Evolutionary conservation across 495 filamentous ascomycete genomes (phyloP).

Genomic region (Penicillium parvum): DNA sequence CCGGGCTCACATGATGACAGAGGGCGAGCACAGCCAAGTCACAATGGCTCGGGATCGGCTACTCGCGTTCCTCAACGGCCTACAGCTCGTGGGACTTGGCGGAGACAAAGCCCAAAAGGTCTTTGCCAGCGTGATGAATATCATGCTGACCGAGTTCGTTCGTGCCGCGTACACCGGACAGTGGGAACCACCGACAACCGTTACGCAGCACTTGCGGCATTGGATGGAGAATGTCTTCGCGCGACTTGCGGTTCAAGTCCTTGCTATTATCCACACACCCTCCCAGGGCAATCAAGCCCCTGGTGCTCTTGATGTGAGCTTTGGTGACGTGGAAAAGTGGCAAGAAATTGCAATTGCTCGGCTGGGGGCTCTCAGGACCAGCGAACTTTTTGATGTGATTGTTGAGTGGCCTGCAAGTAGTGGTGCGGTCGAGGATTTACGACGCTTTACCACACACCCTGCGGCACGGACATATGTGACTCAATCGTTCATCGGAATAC

Average conservation of each 20-base stretch:
- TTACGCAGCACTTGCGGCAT: constrained; percentile 52
- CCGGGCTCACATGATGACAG: constrained; percentile 33
- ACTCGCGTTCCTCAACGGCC: constrained; percentile 52
- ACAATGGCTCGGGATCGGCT: constrained; percentile 49
- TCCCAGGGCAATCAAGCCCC: constrained; percentile 15
- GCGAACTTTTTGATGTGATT: constrained; percentile 84
- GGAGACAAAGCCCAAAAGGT: constrained; percentile 69
- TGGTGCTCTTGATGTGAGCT: constrained; percentile 40
- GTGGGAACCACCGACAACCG: constrained; percentile 56
- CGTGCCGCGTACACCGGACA: constrained; percentile 53
- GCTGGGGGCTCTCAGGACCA: constrained; percentile 72
- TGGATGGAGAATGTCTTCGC: constrained; percentile 73
- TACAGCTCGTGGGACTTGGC: constrained; percentile 69
- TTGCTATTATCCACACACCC: constrained; percentile 42
- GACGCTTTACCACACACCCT: constrained; percentile 55
- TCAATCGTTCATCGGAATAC: constrained; percentile 59
- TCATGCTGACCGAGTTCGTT: constrained; percentile 63
- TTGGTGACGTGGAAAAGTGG: constrained; percentile 68
- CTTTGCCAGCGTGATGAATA: constrained; percentile 71
- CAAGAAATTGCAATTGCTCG: constrained; percentile 74
- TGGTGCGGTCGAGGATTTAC: constrained; percentile 80
- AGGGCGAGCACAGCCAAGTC: constrained; percentile 31
- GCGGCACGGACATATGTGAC: constrained; percentile 60
- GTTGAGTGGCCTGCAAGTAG: constrained; percentile 75
- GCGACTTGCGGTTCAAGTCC: constrained; percentile 60